Conservation (phyloP, 208 protist genomes). For the Leishmania mexicana region DNA sequence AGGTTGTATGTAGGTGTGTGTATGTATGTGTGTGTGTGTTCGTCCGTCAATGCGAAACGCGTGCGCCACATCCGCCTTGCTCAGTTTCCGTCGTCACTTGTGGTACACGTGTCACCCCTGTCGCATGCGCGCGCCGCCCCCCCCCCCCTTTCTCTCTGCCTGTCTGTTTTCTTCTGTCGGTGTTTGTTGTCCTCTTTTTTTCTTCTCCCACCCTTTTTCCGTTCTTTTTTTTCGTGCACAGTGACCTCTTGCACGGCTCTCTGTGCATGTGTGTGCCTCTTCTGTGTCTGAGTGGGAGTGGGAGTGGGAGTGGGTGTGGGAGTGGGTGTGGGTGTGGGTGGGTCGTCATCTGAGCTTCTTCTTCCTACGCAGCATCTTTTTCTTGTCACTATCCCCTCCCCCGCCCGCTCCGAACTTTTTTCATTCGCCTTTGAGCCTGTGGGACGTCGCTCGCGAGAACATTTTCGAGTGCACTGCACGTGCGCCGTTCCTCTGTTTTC, state of each 20-base stretch:
- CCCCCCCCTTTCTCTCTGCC: neutral
- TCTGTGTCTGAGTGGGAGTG: too few relatives aligned
- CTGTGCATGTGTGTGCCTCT: neutral
- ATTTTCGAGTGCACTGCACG: too few relatives aligned
- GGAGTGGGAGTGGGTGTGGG: too few relatives aligned
- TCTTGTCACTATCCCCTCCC: too few relatives aligned
- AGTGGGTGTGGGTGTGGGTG: too few relatives aligned
- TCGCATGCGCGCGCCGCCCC: neutral
- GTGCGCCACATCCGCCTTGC: neutral
- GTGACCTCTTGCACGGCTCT: neutral
- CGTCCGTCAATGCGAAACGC: neutral
- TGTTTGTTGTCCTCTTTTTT: neutral
- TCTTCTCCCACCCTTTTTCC: neutral
- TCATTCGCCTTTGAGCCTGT: too few relatives aligned
- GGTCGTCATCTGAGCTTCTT: too few relatives aligned
- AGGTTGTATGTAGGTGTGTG: neutral
- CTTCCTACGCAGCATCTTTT: too few relatives aligned
- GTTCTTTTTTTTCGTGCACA: neutral
- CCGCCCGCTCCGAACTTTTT: too few relatives aligned
- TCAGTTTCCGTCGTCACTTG: neutral
- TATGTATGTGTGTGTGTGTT: neutral
- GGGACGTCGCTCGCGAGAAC: too few relatives aligned
- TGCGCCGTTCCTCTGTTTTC: too few relatives aligned
- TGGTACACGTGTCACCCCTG: too few relatives aligned
- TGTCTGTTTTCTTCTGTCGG: neutral